These are phyloP conservation scores for Corylus avellana DNA, from an alignment of 306 rosid species.

Conservation along the genomic window DNA sequence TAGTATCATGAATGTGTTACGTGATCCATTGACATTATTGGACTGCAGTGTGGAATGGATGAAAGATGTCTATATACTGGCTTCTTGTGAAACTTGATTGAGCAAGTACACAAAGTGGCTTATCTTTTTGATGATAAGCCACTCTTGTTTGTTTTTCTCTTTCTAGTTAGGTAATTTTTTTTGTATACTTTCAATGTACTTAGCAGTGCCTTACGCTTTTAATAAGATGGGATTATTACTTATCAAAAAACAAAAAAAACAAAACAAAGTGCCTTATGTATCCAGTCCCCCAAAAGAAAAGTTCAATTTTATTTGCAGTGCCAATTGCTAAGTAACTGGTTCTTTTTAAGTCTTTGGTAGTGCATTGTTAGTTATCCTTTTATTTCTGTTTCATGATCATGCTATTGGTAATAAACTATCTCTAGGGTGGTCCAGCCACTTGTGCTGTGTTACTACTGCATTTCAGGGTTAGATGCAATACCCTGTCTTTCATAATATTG, in stretches of 20 bases:
- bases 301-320: not conserved
- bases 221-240: no score
- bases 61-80: not conserved
- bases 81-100: not conserved
- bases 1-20: not conserved
- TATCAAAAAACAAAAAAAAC: no score
- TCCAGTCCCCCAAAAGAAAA: not conserved
- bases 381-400: slow-evolving; percentile 13
- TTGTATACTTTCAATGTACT: no score
- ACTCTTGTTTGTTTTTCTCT: no score
- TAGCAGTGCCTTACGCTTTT: no score
- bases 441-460: not conserved
- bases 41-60: not conserved
- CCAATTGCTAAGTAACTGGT: not conserved
- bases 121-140: not conserved
- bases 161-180: no score
- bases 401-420: not conserved
- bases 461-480: not conserved
- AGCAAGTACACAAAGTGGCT: not conserved
- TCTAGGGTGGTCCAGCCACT: not conserved
- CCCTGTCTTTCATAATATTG: not conserved
- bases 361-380: not conserved
- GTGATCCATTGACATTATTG: not conserved
- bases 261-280: not conserved
- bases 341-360: not conserved